Evolutionary conservation across 495 filamentous ascomycete genomes (phyloP).

Genomic region (Tuber brumale): DNA sequence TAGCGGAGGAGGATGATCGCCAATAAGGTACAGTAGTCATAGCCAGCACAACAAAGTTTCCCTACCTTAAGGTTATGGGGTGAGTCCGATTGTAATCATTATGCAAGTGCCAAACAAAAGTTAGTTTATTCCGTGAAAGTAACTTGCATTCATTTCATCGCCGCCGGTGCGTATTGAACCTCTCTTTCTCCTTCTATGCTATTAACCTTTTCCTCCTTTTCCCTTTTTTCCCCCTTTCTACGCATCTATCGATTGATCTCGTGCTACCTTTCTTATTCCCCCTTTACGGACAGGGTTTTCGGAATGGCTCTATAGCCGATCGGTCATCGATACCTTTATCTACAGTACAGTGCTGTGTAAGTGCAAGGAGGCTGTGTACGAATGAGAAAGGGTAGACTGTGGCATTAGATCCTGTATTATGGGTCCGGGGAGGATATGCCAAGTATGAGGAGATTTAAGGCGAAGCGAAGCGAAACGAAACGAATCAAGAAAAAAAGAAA

Average conservation of each 20-base stretch:
- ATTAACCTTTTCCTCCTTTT: slow-evolving; percentile 8
- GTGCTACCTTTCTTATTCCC: slow-evolving; percentile 8
- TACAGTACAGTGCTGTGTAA: not conserved
- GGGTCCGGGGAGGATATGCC: not conserved
- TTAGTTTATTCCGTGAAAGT: not conserved
- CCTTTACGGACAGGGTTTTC: not conserved
- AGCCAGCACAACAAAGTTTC: slow-evolving; percentile 5
- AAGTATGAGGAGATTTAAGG: not conserved
- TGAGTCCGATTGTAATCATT: slow-evolving; percentile 43
- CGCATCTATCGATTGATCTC: slow-evolving; percentile 25
- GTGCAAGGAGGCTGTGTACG: not conserved
- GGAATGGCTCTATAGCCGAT: slow-evolving; percentile 7
- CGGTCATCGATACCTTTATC: not conserved
- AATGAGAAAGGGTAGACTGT: not conserved
- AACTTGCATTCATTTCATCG: slow-evolving; percentile 41
- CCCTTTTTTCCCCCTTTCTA: slow-evolving; percentile 16
- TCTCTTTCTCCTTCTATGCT: slow-evolving; percentile 25
- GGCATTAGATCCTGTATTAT: not conserved
- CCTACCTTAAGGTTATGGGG: slow-evolving; percentile 22
- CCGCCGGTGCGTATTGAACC: slow-evolving; percentile 13
- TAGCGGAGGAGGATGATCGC: not conserved
- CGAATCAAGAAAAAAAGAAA: slow-evolving; percentile 6
- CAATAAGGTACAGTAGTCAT: not conserved
- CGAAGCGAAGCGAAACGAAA: not conserved
- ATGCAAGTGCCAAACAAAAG: slow-evolving; percentile 1